Conservation (phyloP, 164 flowering plant species). For the Stephania yunnanensis region DNA sequence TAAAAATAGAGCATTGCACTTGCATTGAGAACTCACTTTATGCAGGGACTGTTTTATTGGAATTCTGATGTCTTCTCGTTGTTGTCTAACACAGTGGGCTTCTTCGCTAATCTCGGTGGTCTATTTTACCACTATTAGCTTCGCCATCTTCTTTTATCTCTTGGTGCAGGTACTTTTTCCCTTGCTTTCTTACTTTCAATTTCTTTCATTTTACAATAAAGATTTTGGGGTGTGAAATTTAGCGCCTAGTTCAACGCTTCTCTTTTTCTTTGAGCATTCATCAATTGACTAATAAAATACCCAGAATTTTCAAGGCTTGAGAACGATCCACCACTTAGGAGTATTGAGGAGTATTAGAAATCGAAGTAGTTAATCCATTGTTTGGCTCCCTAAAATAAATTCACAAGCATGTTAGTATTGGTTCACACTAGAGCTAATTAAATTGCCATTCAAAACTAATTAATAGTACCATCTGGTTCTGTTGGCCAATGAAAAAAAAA, state of each 20-base stretch:
- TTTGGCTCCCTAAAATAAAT: too few species aligned
- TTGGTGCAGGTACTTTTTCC: constrained; percentile 67
- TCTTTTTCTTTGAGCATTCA: background rate
- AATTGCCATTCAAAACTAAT: too few species aligned
- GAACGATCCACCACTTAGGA: too few species aligned
- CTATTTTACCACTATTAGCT: constrained; percentile 77
- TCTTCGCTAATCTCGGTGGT: constrained; percentile 96
- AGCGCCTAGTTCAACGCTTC: background rate
- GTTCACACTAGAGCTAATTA: too few species aligned
- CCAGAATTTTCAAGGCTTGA: too few species aligned
- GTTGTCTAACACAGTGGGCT: constrained; percentile 66
- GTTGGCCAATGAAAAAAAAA: too few species aligned
- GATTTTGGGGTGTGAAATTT: background rate
- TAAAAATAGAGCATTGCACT: too few species aligned
- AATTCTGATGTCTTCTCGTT: constrained; percentile 13
- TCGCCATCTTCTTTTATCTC: constrained; percentile 71
- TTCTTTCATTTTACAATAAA: background rate
- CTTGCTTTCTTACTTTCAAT: background rate
- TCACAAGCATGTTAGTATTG: too few species aligned
- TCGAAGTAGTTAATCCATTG: too few species aligned
- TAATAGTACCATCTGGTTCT: too few species aligned
- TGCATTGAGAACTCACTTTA: too few species aligned
- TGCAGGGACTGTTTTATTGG: constrained; percentile 1
- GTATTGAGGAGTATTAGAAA: too few species aligned
- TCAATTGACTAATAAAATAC: background rate